A percentile compares a stretch with the other conserved stretches of the same genome.
phyloP scores from a whole-genome alignment of 2,329 filamentous ascomycete species.

The Sporothrix curviconia region DNA sequence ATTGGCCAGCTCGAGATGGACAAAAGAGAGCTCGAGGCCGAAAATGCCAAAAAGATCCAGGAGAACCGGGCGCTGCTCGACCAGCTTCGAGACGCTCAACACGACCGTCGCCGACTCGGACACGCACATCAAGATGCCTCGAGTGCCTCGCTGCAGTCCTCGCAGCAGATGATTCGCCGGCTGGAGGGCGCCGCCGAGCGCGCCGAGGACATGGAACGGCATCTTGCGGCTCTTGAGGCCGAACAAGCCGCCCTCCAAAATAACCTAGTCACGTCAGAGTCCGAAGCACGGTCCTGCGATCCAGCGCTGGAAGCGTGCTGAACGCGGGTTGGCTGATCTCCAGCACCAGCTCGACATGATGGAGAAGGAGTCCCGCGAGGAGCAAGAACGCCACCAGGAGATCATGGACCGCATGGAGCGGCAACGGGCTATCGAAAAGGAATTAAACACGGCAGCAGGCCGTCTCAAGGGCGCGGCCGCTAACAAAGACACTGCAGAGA shows the following conservation, averaged over 20 bases:
- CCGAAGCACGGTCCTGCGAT: conserved; percentile 74
- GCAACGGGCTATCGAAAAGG: conserved; percentile 72
- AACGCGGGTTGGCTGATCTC: conserved; percentile 68
- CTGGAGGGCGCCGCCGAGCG: conserved; percentile 67
- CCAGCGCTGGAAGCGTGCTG: conserved; percentile 78
- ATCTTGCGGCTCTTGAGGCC: conserved; percentile 70
- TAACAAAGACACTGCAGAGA: conserved; percentile 54
- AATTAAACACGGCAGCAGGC: conserved; percentile 71
- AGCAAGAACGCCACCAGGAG: conserved; percentile 74
- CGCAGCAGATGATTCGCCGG: conserved; percentile 68
- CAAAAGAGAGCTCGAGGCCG: conserved; percentile 66
- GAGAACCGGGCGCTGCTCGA: conserved; percentile 78
- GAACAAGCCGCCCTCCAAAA: conserved; percentile 71
- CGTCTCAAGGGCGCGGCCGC: conserved; percentile 77
- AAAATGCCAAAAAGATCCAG: conserved; percentile 71
- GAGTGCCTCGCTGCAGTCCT: conserved; percentile 69
- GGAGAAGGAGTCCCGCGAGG: conserved; percentile 73
- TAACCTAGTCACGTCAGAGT: conserved; percentile 58
- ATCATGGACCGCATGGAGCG: conserved; percentile 77
- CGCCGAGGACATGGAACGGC: conserved; percentile 71
- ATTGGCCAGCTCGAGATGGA: conserved; percentile 70
- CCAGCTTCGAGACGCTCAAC: conserved; percentile 80
- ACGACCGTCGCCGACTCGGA: conserved; percentile 73
- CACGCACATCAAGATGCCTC: conserved; percentile 66
- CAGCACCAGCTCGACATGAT: conserved; percentile 86